Conservation (phyloP, 2,329 filamentous ascomycete genomes). For the Penicillium palitans region DNA sequence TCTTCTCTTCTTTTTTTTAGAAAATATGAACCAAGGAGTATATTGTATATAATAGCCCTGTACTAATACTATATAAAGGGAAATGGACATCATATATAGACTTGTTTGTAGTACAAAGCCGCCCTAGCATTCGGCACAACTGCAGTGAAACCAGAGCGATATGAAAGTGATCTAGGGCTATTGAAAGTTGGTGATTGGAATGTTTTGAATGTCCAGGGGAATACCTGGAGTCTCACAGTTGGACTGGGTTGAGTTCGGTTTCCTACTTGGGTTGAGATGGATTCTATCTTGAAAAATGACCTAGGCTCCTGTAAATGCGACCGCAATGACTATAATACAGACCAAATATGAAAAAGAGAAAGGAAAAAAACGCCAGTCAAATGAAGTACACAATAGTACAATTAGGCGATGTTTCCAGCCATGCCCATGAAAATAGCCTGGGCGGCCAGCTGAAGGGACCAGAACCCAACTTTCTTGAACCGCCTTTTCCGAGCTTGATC, state of each 20-base stretch:
- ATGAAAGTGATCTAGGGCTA: background rate
- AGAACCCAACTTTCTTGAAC: slow-evolving; percentile 94
- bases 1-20: background rate
- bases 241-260: background rate
- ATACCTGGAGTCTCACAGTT: background rate
- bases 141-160: slow-evolving; percentile 2
- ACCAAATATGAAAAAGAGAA: slow-evolving; percentile 1
- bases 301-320: slow-evolving; percentile 9
- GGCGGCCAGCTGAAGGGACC: slow-evolving; percentile 88
- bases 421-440: slow-evolving; percentile 95
- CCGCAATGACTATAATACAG: slow-evolving; percentile 7
- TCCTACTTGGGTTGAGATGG: background rate
- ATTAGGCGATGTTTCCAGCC: slow-evolving; percentile 71
- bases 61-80: background rate
- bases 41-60: background rate
- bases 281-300: background rate
- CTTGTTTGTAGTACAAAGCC: background rate
- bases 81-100: background rate
- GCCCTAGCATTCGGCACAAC: slow-evolving; percentile 5
- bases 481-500: slow-evolving; percentile 81
- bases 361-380: slow-evolving; percentile 1
- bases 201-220: background rate
- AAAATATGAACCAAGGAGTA: background rate
- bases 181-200: background rate
- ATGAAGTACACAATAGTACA: slow-evolving; percentile 23